Evolutionary conservation across 768 basidiomycete genomes (phyloP), one percentile per base, ranked within the genome.

Genomic region (Xanthoconium purpureum): DNA sequence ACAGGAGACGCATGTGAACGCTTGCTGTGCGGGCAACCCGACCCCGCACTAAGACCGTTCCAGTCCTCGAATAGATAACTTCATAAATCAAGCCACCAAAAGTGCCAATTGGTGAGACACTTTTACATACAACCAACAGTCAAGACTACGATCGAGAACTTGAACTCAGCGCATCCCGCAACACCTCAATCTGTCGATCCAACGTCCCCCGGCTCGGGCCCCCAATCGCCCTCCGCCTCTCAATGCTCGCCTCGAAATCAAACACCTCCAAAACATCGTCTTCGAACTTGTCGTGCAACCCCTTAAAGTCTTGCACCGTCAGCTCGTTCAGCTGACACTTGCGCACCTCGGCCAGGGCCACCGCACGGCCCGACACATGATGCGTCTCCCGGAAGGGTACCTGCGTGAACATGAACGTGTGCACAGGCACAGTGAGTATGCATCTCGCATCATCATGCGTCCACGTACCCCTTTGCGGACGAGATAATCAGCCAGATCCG

Each of bases 351-450:
- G 96, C 96, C 38, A 98, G 79, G 2, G 96, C 94, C 45, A 99
- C 96, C 18, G 96, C 94, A 14, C 93, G 87, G 5, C 97, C 97
- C 5, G 97, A 98, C 63, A 99, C 85, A 71, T 99, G 97, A 70
- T 99, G 97, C 1, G 97, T 99, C 74, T 98, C 94, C 43, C 97
- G 88, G 84, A 99, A 98, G 9, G 97, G 97, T 42, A 94, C 91
- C 95, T 97, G 63, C 13, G 33, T 24, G 33, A 20, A 29, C 30
- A 24, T 24, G 33, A 20, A 29, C 30, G 24, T 24, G 24, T 24
- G 24, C 24, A 24, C 24, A 38, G 49, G 10, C 17, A 30, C 43
- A 44, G 32, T 17, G 32, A 33, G 50, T 5, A 12, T 28, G 30
- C 12, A 29, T 28, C 17, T 15, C 14, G 13, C 12, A 11, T 35